Conservation (phyloP, 495 filamentous ascomycete species). For the Aspergillus nidulans region DNA sequence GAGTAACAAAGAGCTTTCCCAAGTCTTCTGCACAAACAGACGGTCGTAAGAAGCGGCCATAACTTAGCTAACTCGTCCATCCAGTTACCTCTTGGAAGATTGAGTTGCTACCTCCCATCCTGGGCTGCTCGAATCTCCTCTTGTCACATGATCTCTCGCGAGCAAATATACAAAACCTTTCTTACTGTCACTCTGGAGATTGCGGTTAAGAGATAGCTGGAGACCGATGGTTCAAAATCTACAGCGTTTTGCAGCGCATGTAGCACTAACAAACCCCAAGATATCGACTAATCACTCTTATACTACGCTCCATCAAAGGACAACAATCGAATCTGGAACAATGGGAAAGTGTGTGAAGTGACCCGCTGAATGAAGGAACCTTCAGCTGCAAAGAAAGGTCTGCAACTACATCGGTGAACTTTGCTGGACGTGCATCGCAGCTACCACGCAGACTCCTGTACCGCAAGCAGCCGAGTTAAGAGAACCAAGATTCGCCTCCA, state of each 20-base stretch:
- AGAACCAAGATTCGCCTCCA: not conserved
- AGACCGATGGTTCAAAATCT: not conserved
- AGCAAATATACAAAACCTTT: too few species aligned
- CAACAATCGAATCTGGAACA: not conserved
- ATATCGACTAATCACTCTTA: slow-evolving; percentile 10
- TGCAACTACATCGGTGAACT: not conserved
- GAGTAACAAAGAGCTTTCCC: not conserved
- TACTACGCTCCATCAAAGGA: slow-evolving; percentile 11
- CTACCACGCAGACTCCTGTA: not conserved
- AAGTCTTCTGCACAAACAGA: not conserved
- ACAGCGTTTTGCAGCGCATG: not conserved
- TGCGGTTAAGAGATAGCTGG: not conserved
- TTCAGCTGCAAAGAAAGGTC: not conserved
- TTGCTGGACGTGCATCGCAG: not conserved
- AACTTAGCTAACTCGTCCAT: not conserved
- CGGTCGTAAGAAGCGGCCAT: not conserved
- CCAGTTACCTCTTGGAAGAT: not conserved
- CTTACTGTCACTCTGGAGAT: slow-evolving; percentile 1
- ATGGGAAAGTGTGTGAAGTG: not conserved
- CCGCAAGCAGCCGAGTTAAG: not conserved
- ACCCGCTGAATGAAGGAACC: not conserved
- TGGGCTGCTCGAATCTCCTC: not conserved
- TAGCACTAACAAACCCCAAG: not conserved
- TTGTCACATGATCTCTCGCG: slow-evolving; percentile 2
- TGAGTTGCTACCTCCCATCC: not conserved